Evolutionary conservation across 1,284 basidiomycete genomes (phyloP).

Genomic region (Phellinidium pouzarii): DNA sequence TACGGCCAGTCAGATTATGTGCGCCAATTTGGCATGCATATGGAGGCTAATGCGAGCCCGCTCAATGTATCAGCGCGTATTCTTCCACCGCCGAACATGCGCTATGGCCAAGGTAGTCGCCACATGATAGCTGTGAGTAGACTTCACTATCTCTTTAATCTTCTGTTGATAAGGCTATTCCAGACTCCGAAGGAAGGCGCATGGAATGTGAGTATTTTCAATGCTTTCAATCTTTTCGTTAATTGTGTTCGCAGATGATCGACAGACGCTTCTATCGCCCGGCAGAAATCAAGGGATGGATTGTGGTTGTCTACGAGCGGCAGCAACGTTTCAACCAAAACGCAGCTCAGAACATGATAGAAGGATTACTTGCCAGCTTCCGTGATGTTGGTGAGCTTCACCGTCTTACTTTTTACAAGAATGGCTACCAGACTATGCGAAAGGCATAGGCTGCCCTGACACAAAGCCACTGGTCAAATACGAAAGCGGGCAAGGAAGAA

Average conservation of each 20-base stretch:
- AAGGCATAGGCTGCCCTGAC: slow-evolving; percentile 47
- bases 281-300: slow-evolving; percentile 46
- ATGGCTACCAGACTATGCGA: background rate
- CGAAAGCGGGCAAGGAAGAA: slow-evolving; percentile 47
- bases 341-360: slow-evolving; percentile 41
- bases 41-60: slow-evolving; percentile 32
- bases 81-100: slow-evolving; percentile 51
- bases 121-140: slow-evolving; percentile 47
- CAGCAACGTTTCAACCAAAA: slow-evolving; percentile 42
- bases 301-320: slow-evolving; percentile 57
- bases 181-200: slow-evolving; percentile 55
- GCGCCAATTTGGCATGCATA: slow-evolving; percentile 24
- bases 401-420: background rate
- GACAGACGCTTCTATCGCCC: slow-evolving; percentile 58
- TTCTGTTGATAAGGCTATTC: background rate
- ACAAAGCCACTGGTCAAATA: slow-evolving; percentile 39
- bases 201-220: slow-evolving; percentile 56
- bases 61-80: slow-evolving; percentile 53
- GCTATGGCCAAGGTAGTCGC: slow-evolving; percentile 48
- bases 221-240: background rate
- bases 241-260: slow-evolving; percentile 37
- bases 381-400: slow-evolving; percentile 46
- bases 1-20: slow-evolving; percentile 73
- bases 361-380: slow-evolving; percentile 41
- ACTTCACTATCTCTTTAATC: background rate